These are phyloP conservation scores for Trichoderma guizhouense DNA, from an alignment of 2,329 filamentous ascomycete species.

Conservation along the genomic window DNA sequence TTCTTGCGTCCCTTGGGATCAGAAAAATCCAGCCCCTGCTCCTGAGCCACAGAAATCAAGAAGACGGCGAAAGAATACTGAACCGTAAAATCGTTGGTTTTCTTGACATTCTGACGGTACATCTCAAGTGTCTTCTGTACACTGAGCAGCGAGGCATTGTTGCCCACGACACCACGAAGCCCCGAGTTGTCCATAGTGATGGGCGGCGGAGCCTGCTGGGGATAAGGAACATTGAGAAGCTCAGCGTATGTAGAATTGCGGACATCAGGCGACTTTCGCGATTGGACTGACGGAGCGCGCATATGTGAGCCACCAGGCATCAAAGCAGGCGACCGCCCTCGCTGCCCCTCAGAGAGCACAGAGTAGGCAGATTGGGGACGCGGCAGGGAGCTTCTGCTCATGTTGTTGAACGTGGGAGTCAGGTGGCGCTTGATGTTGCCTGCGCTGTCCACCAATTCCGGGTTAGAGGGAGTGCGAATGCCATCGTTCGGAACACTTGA, in stretches of 20 bases:
- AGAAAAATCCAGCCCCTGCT: constrained; percentile 60
- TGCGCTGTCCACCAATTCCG: constrained; percentile 50
- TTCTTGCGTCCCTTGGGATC: constrained; percentile 45
- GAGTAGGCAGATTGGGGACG: constrained; percentile 78
- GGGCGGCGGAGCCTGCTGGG: constrained; percentile 68
- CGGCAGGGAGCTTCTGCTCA: constrained; percentile 56
- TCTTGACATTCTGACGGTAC: constrained; percentile 96
- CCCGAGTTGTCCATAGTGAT: constrained; percentile 75
- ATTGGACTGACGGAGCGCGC: constrained; percentile 48
- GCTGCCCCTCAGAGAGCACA: constrained; percentile 63
- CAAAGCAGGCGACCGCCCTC: constrained; percentile 59
- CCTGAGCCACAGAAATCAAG: constrained; percentile 83
- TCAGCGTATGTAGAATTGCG: constrained; percentile 56
- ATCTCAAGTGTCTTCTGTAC: constrained; percentile 94
- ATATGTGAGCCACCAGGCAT: constrained; percentile 41
- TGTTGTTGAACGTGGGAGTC: constrained; percentile 54
- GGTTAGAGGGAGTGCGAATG: constrained; percentile 46
- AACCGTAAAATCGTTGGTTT: constrained; percentile 84
- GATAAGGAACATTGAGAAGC: constrained; percentile 68
- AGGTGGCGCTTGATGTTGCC: constrained; percentile 58
- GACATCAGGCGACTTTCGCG: constrained; percentile 54
- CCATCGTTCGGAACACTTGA: constrained; percentile 43
- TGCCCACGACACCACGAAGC: constrained; percentile 74
- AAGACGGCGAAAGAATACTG: constrained; percentile 97
- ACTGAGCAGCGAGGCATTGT: constrained; percentile 85